phyloP scores from a whole-genome alignment of 129 eudicot species.

The Flaveria linearis region DNA sequence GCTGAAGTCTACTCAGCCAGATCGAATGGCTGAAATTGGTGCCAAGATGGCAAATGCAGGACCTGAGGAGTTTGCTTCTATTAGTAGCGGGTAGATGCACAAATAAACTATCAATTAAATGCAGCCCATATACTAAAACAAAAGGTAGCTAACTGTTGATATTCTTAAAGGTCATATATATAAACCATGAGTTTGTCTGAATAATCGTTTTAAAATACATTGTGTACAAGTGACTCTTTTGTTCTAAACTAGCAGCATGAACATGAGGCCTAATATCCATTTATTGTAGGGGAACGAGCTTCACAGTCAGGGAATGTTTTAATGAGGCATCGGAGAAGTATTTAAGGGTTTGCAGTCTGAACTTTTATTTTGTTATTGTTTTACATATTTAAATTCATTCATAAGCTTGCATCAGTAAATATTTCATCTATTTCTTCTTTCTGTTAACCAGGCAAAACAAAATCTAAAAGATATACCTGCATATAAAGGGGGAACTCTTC shows the following conservation, averaged over 20 bases:
- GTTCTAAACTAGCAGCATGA: background rate
- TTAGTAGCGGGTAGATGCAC: conserved; percentile 85
- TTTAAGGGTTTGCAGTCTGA: conserved; percentile 47
- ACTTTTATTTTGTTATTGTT: background rate
- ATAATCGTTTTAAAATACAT: background rate
- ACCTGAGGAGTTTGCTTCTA: conserved; percentile 80
- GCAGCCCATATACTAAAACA: conserved; percentile 88
- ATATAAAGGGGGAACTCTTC: conserved; percentile 60
- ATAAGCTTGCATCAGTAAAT: conserved; percentile 1
- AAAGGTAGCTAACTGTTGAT: conserved; percentile 50
- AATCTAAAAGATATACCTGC: conserved; percentile 68
- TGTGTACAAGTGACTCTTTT: conserved; percentile 8
- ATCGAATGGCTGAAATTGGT: conserved; percentile 85
- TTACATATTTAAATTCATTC: conserved; percentile 10
- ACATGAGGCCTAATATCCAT: conserved; percentile 18
- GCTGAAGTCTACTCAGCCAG: conserved; percentile 83
- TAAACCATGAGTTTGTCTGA: background rate
- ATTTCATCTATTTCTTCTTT: background rate
- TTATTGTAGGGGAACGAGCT: conserved; percentile 76
- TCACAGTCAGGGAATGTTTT: conserved; percentile 83
- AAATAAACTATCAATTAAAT: conserved; percentile 61
- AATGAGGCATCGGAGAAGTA: conserved; percentile 74
- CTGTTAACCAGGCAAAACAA: conserved; percentile 62
- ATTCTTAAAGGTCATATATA: background rate
- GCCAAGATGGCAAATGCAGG: conserved; percentile 90